Conservation (phyloP, 1,139 yeast genomes). For the Hyphopichia burtonii region DNA sequence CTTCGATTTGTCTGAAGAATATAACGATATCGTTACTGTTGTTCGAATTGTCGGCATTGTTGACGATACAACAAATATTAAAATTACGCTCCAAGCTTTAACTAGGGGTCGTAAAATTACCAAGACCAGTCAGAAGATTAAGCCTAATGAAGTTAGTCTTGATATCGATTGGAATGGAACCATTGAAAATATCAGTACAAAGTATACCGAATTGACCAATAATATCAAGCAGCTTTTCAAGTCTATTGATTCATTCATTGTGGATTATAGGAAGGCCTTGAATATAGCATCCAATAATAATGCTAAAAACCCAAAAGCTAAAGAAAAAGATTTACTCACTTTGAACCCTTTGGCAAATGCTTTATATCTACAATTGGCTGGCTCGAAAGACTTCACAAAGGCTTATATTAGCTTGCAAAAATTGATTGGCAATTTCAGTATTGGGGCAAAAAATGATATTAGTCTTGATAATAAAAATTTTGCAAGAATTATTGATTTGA, state of each 20-base stretch:
- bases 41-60: constrained; percentile 50
- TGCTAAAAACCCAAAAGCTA: constrained; percentile 3
- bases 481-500: constrained; percentile 49
- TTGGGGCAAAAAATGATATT: constrained; percentile 10
- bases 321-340: constrained; percentile 37
- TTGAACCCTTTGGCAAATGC: constrained; percentile 64
- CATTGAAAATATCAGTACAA: constrained; percentile 14
- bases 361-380: constrained; percentile 52
- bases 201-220: constrained; percentile 24
- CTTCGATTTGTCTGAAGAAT: constrained; percentile 11
- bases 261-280: constrained; percentile 35
- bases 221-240: constrained; percentile 31
- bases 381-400: constrained; percentile 44
- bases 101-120: constrained; percentile 37
- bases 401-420: constrained; percentile 40
- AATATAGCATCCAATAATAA: background rate
- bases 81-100: constrained; percentile 55
- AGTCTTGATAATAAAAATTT: constrained; percentile 28
- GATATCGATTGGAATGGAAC: constrained; percentile 27
- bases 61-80: constrained; percentile 45
- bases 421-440: constrained; percentile 23
- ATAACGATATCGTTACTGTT: constrained; percentile 38
- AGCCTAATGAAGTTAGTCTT: constrained; percentile 29
- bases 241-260: constrained; percentile 42
- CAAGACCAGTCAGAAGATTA: constrained; percentile 8